Evolutionary conservation across 495 filamentous ascomycete species (phyloP).

Genomic region (Neurospora pannonica): DNA sequence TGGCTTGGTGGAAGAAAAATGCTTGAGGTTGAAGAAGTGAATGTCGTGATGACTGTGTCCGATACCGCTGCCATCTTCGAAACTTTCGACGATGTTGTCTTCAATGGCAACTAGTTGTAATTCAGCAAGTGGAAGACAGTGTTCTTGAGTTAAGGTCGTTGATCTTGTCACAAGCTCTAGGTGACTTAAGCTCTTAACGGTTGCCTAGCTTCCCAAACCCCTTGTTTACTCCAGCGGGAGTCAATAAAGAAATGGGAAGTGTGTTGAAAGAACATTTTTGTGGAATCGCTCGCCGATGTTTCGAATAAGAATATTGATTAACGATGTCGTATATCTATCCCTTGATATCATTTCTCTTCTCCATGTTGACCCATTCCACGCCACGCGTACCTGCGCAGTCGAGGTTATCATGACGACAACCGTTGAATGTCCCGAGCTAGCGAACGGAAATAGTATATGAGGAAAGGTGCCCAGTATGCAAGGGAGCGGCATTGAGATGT

Average conservation of each 20-base stretch:
- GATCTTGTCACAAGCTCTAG: neutral
- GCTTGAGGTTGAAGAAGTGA: neutral
- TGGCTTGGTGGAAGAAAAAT: neutral
- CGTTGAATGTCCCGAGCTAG: neutral
- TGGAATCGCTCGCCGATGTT: neutral
- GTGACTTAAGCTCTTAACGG: neutral
- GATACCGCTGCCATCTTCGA: neutral
- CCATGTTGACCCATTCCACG: neutral
- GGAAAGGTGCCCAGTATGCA: too few species aligned
- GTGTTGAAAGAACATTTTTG: neutral
- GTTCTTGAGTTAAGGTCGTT: neutral
- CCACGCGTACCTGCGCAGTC: neutral
- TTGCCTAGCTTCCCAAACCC: neutral
- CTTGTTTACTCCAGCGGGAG: neutral
- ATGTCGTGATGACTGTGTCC: neutral
- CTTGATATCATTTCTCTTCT: neutral
- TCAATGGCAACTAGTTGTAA: neutral
- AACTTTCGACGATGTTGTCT: neutral
- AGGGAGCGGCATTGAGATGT: neutral
- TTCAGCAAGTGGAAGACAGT: neutral
- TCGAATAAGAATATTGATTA: neutral
- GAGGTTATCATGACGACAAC: neutral
- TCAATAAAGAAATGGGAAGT: neutral
- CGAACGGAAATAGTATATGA: neutral
- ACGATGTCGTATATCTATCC: neutral